Evolutionary conservation across 352 stramenopile genomes (phyloP), one percentile per base, ranked within the genome.

Genomic region (Pythium myriotylum): DNA sequence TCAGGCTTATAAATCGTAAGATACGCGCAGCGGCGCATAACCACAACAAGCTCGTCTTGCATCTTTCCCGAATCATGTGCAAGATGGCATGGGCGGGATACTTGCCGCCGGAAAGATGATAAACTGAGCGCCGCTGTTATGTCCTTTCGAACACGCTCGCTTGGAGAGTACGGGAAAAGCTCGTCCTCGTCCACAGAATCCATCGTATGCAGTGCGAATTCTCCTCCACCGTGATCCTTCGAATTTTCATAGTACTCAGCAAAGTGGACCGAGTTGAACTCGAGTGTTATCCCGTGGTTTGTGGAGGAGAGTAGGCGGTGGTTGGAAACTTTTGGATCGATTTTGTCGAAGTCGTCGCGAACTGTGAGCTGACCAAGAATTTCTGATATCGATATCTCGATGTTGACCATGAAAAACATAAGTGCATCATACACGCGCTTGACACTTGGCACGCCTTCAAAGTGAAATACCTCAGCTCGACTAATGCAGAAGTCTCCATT

Each of bases 301-400:
- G 62, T 54, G 8, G 57, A 70, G 27, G 75, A 77, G 12, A 79
- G n/a, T 2, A 84, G 29, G 10, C 75, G 75, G 45, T 79, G 67
- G 49, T 77, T 74, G 51, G 48, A 71, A 10, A 79, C 70, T 4
- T 42, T 60, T 13, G 51, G 54, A 8, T 63, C 59, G 10, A 70
- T 54, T 16, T 67, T 56, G 20, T 79, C 70, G 27, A 79, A 72
- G 62, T 84, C 72, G 40, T 86, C 74, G 3, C 73, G 70, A 17
- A 84, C 40, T 24, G 74, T 83, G 7, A 74, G 65, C 33, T 82
- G 55, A 8, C 74, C 76, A 12, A 86, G 42, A 13, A 63, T 54
- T 54, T 81, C 74, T 3, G 74, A 79, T n/a, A 87, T 77, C 1
- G 57, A 78, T 48, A 83, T 87, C 59, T 87, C 74, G 64, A 84